Base-by-base conservation (phyloP, 2,329 filamentous ascomycete species). In the Alternaria hordeiaustralica region DNA sequence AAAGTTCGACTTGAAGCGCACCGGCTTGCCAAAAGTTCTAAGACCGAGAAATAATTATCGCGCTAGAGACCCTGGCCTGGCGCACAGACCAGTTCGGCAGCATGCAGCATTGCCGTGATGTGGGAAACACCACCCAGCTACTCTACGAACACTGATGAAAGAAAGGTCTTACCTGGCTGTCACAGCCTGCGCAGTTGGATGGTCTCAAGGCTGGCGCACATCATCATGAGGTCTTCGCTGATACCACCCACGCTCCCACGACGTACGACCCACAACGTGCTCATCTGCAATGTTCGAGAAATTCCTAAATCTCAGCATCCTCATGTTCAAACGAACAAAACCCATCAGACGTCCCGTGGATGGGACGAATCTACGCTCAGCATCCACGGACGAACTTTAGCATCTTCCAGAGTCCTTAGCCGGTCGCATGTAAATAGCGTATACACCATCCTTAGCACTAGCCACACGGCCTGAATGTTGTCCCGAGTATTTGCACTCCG, bases 31-130 rank as follows among this genome's bases (percentile, higher is more conserved):
- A 62, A 62, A 62, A 33, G 51, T 55, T 44, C 46, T 12, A 41
- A 21, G 25, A 62, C 45, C 47, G 60, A 59, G 57, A 62, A 62
- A 62, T 56, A 56, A 58, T 62, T 62, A 53, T 50, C 33, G 60
- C 60, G 60, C 60, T 62, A 62, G 55, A 49, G 28, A 54, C 60
- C 60, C 60, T 62, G 60, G 55, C 23, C 5, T 4, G 0, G 20
- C 5, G 60, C 60, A 62, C 60, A 5, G 55, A 8, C 45, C 58
- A 49, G 20, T 2, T 46, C 21, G n/a, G 20, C 20, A 7, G 44
- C 0, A 2, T 23, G 21, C 20, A 25, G 36, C 36, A 41, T 41
- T 15, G 33, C 30, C 12, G 30, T 3, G 44, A 46, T 28, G 45
- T 25, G 6, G 21, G 1, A 0, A 15, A 47, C 21, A 47, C 21